A percentile compares a stretch with the other conserved stretches of the same genome.
Conservation (phyloP, 23 red algal genomes). For the Gracilariopsis chorda region DNA sequence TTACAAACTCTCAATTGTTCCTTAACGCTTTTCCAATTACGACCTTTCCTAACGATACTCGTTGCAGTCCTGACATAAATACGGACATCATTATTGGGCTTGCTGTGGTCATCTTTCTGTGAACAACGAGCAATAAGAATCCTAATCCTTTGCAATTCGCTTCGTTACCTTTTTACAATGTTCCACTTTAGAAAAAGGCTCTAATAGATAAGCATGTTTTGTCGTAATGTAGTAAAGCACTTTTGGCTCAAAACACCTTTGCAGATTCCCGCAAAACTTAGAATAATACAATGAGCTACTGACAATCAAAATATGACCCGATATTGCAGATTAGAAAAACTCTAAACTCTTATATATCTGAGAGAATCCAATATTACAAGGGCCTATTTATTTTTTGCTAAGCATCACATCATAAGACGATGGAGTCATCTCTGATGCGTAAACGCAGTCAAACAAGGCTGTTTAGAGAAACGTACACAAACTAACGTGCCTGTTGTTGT, state of each 20-base stretch:
- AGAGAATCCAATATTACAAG: not conserved
- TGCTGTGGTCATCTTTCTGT: slow-evolving; percentile 30
- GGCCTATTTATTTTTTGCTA: not conserved
- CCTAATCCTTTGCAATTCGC: slow-evolving; percentile 55
- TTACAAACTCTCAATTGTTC: too few species aligned
- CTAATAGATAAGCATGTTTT: slow-evolving; percentile 13
- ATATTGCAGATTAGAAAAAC: slow-evolving; percentile 20
- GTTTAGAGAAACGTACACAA: not conserved
- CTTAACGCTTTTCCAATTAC: too few species aligned
- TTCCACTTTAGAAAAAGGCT: slow-evolving; percentile 17
- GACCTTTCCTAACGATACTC: too few species aligned
- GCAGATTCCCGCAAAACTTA: slow-evolving; percentile 11
- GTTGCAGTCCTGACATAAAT: too few species aligned
- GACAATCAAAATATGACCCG: slow-evolving; percentile 2
- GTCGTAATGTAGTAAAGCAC: slow-evolving; percentile 19
- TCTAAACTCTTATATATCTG: slow-evolving; percentile 31
- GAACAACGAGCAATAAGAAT: slow-evolving; percentile 23
- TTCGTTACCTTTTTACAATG: slow-evolving; percentile 14
- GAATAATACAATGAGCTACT: not conserved
- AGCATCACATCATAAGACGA: not conserved
- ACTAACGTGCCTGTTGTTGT: not conserved
- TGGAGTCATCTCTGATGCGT: slow-evolving; percentile 50
- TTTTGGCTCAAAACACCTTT: slow-evolving; percentile 5
- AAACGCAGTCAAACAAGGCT: slow-evolving; percentile 6
- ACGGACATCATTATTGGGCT: too few species aligned